phyloP scores from a whole-genome alignment of 2,329 filamentous ascomycete genomes.

The Nectriaceae sp. region DNA sequence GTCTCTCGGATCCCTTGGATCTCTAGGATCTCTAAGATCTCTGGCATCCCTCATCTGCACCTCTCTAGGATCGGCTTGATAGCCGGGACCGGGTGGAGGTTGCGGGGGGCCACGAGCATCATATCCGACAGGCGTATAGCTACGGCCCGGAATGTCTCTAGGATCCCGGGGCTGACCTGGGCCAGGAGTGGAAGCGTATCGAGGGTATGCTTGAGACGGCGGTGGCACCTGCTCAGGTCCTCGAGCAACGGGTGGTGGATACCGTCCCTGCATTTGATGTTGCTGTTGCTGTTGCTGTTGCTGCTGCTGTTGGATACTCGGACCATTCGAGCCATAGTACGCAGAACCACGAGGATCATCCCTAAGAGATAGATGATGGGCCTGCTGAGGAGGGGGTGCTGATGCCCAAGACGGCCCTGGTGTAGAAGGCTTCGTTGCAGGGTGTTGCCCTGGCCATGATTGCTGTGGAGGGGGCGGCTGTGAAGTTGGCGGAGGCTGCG shows the following conservation, averaged over 20 bases:
- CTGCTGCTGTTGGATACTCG: conserved; percentile 33
- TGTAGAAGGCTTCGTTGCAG: conserved; percentile 36
- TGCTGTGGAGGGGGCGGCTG: conserved; percentile 36
- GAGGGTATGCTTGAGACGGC: conserved; percentile 41
- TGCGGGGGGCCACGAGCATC: conserved; percentile 44
- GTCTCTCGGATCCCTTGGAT: conserved; percentile 38
- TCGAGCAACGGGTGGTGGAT: conserved; percentile 40
- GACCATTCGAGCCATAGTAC: conserved; percentile 34
- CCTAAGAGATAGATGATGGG: conserved; percentile 38
- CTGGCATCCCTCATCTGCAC: conserved; percentile 37
- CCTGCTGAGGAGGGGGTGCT: conserved; percentile 33
- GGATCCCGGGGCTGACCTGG: conserved; percentile 44
- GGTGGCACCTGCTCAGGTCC: conserved; percentile 44
- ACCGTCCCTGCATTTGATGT: conserved; percentile 41
- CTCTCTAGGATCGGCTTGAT: conserved; percentile 34
- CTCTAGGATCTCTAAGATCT: conserved; percentile 29
- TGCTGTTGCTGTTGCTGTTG: conserved; percentile 27
- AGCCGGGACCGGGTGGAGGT: conserved; percentile 35
- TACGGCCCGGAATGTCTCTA: conserved; percentile 43
- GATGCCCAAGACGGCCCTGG: conserved; percentile 35
- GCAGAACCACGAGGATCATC: conserved; percentile 39
- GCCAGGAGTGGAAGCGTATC: conserved; percentile 46
- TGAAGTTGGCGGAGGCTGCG: conserved; percentile 32
- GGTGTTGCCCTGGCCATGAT: conserved; percentile 36
- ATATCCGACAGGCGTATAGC: conserved; percentile 49